Conservation (phyloP, 1,284 basidiomycete genomes). For the Ganoderma resinaceum region DNA sequence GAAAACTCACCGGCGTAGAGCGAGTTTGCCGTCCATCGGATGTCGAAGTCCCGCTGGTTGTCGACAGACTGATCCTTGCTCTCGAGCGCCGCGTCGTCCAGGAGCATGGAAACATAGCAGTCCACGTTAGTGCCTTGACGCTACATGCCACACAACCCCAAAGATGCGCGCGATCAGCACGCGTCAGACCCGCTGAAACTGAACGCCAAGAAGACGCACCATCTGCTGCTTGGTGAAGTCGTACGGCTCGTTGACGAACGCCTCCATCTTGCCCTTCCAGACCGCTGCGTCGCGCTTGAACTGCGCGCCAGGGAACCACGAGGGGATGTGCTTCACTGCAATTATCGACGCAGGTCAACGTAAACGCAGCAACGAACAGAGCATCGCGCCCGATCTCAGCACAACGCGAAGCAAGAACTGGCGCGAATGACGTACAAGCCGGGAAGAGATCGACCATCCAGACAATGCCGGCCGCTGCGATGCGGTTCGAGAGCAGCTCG, state of each 20-base stretch:
- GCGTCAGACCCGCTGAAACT: background rate
- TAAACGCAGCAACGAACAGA: background rate
- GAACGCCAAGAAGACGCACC: slow-evolving; percentile 45
- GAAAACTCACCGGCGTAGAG: slow-evolving; percentile 58
- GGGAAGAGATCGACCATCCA: slow-evolving; percentile 76
- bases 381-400: slow-evolving; percentile 1
- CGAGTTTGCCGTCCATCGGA: slow-evolving; percentile 78
- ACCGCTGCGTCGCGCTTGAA: slow-evolving; percentile 54
- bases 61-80: slow-evolving; percentile 36
- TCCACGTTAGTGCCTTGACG: slow-evolving; percentile 57
- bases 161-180: background rate
- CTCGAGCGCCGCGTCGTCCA: slow-evolving; percentile 47
- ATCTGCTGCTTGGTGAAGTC: slow-evolving; percentile 62
- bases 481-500: slow-evolving; percentile 58
- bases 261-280: slow-evolving; percentile 74
- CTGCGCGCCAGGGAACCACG: slow-evolving; percentile 44
- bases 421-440: slow-evolving; percentile 23
- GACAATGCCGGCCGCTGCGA: slow-evolving; percentile 68
- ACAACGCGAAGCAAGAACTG: background rate
- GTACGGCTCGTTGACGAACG: slow-evolving; percentile 71
- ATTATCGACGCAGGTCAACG: background rate
- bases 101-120: slow-evolving; percentile 68
- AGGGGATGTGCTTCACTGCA: slow-evolving; percentile 40
- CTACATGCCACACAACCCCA: slow-evolving; percentile 40
- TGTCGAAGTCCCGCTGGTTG: slow-evolving; percentile 59